Evolutionary conservation across 257 asterid genomes (phyloP).

Genomic region (Nicotiana knightiana): DNA sequence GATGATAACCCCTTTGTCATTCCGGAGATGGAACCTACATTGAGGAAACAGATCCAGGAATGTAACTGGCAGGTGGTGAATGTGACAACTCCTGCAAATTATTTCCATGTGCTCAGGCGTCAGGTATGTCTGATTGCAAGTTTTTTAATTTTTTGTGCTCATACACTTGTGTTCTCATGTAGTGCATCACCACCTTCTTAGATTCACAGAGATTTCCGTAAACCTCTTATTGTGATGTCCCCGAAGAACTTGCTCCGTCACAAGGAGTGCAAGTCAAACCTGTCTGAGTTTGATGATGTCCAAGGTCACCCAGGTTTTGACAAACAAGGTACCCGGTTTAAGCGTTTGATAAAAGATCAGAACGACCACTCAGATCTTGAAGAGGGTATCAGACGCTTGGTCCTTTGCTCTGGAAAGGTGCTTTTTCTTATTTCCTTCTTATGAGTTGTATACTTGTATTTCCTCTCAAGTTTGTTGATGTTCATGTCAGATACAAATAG

Average conservation of each 20-base stretch:
- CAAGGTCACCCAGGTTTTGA: conserved; percentile 96
- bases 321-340: conserved; percentile 96
- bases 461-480: not conserved
- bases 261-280: conserved; percentile 87
- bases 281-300: conserved; percentile 89
- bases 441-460: not conserved
- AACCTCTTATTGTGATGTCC: conserved; percentile 91
- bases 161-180: conserved; percentile 15
- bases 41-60: conserved; percentile 85
- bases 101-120: conserved; percentile 96
- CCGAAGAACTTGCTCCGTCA: conserved; percentile 93
- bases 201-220: conserved; percentile 91
- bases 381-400: conserved; percentile 73
- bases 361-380: conserved; percentile 70
- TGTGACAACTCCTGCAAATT: conserved; percentile 97
- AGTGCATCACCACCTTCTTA: conserved; percentile 22
- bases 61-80: conserved; percentile 99
- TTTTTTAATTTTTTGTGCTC: not conserved
- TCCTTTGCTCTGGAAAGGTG: conserved; percentile 97
- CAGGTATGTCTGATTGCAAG: conserved; percentile 49
- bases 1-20: conserved; percentile 84
- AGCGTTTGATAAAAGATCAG: conserved; percentile 89
- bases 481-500: not conserved
- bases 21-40: conserved; percentile 96
- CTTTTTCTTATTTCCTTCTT: conserved; percentile 11